phyloP scores from a whole-genome alignment of 2,329 filamentous ascomycete genomes.

The Hypoxylon sp. region DNA sequence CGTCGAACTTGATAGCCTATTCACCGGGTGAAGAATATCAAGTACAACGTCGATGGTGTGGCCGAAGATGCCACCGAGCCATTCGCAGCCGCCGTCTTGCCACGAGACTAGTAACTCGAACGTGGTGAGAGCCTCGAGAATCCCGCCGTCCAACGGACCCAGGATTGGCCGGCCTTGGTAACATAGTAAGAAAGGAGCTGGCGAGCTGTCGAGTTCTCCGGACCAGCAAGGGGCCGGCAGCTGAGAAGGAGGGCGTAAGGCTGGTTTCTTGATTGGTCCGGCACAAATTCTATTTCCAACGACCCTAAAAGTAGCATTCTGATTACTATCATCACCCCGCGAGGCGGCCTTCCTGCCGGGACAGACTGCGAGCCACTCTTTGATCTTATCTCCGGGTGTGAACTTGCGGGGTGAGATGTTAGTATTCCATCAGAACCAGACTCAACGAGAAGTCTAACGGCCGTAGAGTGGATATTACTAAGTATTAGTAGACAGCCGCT shows the following conservation, averaged over 20 bases:
- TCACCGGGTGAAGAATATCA: background rate
- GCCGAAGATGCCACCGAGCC: conserved; percentile 1
- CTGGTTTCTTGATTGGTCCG: conserved; percentile 24
- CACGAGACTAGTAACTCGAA: conserved; percentile 2
- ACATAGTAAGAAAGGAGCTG: conserved; percentile 27
- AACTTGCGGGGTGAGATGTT: background rate
- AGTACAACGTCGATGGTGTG: background rate
- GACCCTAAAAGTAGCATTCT: conserved; percentile 18
- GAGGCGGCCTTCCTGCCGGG: conserved; percentile 19
- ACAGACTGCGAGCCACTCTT: conserved; percentile 16
- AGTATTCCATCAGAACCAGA: conserved; percentile 15
- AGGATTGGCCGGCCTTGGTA: conserved; percentile 17
- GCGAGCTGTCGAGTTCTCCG: background rate
- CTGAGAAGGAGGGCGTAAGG: conserved; percentile 27
- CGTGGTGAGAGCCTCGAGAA: background rate
- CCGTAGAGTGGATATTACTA: conserved; percentile 19
- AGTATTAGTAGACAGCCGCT: conserved; percentile 10
- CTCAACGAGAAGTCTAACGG: background rate
- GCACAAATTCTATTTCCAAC: conserved; percentile 30
- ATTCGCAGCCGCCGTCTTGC: conserved; percentile 2
- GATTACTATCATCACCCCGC: conserved; percentile 27
- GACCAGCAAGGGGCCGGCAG: conserved; percentile 24
- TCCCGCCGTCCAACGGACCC: background rate
- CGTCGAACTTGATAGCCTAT: background rate
- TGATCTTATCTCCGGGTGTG: background rate